These are phyloP conservation scores for Cenococcum geophilum DNA, from an alignment of 495 filamentous ascomycete species.

Conservation along the genomic window DNA sequence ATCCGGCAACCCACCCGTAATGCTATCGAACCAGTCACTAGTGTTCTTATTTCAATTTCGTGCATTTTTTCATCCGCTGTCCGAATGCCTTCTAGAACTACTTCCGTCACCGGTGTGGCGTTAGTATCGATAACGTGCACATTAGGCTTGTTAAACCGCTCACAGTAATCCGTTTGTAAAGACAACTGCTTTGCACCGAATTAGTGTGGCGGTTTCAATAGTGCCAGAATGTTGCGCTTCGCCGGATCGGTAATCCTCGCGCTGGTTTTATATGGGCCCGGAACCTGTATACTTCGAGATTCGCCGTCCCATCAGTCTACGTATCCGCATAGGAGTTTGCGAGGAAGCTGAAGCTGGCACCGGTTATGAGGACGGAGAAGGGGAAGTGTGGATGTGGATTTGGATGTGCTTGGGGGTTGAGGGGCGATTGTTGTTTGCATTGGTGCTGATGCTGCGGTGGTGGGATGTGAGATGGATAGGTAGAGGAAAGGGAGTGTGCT, in stretches of 20 bases:
- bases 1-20: constrained; percentile 48
- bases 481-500: too few species aligned
- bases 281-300: too few species aligned
- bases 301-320: too few species aligned
- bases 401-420: too few species aligned
- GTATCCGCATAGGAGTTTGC: too few species aligned
- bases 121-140: constrained; percentile 52
- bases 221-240: constrained; percentile 50
- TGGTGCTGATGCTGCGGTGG: too few species aligned
- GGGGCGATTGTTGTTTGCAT: too few species aligned
- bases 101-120: constrained; percentile 44
- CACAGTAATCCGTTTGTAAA: constrained; percentile 52
- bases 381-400: too few species aligned
- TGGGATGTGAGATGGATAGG: too few species aligned
- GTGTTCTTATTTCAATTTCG: constrained; percentile 46
- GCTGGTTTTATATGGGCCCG: too few species aligned
- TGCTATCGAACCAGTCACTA: constrained; percentile 53
- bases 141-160: constrained; percentile 50
- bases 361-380: too few species aligned
- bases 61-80: constrained; percentile 38
- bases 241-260: constrained; percentile 48
- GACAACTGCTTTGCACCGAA: constrained; percentile 53
- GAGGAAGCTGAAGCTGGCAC: too few species aligned
- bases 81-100: constrained; percentile 45
- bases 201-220: constrained; percentile 45